phyloP scores from a whole-genome alignment of 352 stramenopile genomes.

The Pythium myriotylum region DNA sequence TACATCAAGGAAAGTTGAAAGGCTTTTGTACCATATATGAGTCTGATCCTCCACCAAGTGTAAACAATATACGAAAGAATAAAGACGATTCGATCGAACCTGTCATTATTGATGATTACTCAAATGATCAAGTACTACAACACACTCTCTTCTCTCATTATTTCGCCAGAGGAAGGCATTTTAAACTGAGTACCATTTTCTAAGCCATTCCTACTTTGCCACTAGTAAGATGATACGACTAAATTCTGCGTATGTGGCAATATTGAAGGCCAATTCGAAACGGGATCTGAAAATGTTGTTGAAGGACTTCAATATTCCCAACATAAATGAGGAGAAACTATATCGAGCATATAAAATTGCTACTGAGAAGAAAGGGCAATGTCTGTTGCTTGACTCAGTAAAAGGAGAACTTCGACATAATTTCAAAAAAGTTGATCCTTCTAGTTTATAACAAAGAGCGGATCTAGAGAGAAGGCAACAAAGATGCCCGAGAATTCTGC shows the following conservation, averaged over 20 bases:
- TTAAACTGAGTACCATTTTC: constrained; percentile 28
- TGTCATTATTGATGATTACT: constrained; percentile 37
- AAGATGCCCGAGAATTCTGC: no score
- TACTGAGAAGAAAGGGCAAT: neutral
- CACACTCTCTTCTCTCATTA: constrained; percentile 34
- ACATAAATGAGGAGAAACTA: neutral
- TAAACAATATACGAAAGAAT: constrained; percentile 27
- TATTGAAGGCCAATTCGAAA: constrained; percentile 34
- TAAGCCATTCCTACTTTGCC: constrained; percentile 26
- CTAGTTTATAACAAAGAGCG: no score
- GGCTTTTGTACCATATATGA: constrained; percentile 28
- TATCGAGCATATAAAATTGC: neutral
- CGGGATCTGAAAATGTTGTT: constrained; percentile 32
- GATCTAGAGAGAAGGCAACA: no score
- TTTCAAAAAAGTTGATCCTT: no score
- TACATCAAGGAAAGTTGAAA: no score
- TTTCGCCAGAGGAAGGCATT: constrained; percentile 29
- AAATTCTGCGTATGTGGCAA: constrained; percentile 26
- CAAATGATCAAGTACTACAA: constrained; percentile 29
- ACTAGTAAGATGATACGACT: constrained; percentile 32
- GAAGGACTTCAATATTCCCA: constrained; percentile 30
- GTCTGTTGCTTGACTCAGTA: neutral
- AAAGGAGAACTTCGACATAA: neutral
- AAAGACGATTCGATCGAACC: constrained; percentile 7
- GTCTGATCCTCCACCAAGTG: constrained; percentile 15